Evolutionary conservation across 2,329 filamentous ascomycete species (phyloP), one percentile per base, ranked within the genome.

Genomic region (Reticulascus tulasneorum): DNA sequence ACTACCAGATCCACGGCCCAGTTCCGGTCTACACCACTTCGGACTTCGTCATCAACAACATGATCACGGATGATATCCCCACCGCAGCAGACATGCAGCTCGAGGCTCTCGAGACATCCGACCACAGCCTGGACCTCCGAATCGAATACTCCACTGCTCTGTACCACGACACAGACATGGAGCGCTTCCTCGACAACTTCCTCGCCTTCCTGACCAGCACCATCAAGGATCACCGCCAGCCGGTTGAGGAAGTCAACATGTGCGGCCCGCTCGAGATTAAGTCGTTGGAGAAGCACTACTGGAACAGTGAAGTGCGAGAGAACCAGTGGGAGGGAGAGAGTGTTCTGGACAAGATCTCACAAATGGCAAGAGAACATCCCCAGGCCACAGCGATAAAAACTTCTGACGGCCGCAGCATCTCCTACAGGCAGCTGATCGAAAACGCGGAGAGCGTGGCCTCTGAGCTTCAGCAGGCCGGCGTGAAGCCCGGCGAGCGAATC

Each of bases 111-210:
- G 49, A 52, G 29, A 48, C 43, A 4, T 38, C 43, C 5, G 43
- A 49, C 25, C 43, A 47, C 26, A 40, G 46, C 23, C 45, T 52
- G 9, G 46, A 48, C 31, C 39, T 53, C 16, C 46, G 45, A 33
- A 41, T 53, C 8, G 48, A 53, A 35, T 53, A 48, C 35, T 35
- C 47, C 1, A 47, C 46, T 2, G 43, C 43, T 9, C 43, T 53
- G 7, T 53, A 53, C 39, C 20, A 30, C 19, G 35, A 45, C 10
- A 19, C 33, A 1, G 45, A 49, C 29, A 53, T 53, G 49, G 46
- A 48, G 23, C 46, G 47, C n/a, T 53, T 53, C 45, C 35, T 53
- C 18, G 47, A 54, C 30, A 49, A 51, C 37, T 49, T 54, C 33
- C 37, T 47, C 19, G 40, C 47, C 12, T 55, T 54, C 46, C 35